Base-by-base conservation (phyloP, 192 early-diverging fungal species). In the Endogone sp. region DNA sequence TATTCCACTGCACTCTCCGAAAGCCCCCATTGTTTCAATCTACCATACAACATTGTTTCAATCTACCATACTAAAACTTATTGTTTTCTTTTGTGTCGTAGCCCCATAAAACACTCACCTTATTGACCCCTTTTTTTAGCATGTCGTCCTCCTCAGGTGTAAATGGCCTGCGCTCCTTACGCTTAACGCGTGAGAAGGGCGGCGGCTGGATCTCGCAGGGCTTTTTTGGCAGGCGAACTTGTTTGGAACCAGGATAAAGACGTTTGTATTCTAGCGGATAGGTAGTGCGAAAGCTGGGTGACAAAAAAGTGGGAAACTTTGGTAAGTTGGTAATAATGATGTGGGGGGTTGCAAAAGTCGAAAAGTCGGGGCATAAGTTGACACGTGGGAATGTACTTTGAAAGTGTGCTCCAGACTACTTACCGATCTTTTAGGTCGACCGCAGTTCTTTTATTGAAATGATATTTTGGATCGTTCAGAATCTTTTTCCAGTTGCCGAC, bases 401-500 rank as follows among this genome's bases (percentile, higher is more conserved):
- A 10, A 44, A 55, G 3, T 20, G 4, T 37, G 26, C n/a, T 20
- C 4, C 59, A 65, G 31, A 6, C 56, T 31, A 30, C 60, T 61
- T 32, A 65, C 70, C 63, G 62, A 32, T 71, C 70, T 30, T 65
- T 71, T 29, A 71, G 57, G 30, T 71, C 70, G 3, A 71, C 70
- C 11, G 70, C 54, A 20, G 63, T 27, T 3, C 70, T 62, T 49
- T 56, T 57, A 26, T 65, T 32, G 32, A 71, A 71, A 26, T 55
- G 62, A n/a, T 64, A 71, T 54, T 71, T 32, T n/a, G 70, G 56
- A 20, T 71, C 70, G 29, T 32, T 11, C 10, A 71, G 58, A 20
- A 71, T 71, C 31, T 44, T 65, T 21, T 71, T 71, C 70, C 70
- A 71, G 29, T 49, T 44, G 20, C 70, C 70, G 28, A 71, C 70